These are phyloP conservation scores for Conringia planisiliqua DNA, from an alignment of 345 rosid genomes.

Conservation along the genomic window DNA sequence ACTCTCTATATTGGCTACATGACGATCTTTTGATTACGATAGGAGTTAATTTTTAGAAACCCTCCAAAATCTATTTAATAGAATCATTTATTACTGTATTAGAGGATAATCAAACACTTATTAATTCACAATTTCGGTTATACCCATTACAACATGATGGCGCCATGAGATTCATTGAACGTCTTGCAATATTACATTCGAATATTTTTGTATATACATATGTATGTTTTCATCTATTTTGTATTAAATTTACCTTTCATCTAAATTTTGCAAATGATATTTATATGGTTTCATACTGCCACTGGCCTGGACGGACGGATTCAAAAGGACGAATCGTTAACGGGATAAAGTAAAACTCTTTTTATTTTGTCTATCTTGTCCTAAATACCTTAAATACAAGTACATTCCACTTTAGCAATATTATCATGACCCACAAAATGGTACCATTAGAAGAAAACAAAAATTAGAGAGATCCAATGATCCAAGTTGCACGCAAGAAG, in stretches of 20 bases:
- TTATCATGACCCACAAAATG: background rate
- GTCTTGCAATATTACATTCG: background rate
- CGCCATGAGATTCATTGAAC: background rate
- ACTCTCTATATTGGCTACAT: conserved; percentile 26
- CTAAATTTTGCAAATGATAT: background rate
- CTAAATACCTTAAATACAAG: background rate
- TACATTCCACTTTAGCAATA: conserved; percentile 1
- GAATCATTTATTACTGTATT: background rate
- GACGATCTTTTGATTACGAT: conserved; percentile 22
- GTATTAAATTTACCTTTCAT: background rate
- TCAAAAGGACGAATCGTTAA: background rate
- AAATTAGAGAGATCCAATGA: background rate
- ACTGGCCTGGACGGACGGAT: background rate
- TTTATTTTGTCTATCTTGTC: background rate
- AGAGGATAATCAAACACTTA: background rate
- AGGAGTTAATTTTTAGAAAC: conserved; percentile 25
- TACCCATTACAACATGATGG: background rate
- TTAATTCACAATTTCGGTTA: background rate
- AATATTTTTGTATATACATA: background rate
- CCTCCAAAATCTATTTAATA: conserved; percentile 21
- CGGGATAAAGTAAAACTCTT: background rate
- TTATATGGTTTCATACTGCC: background rate
- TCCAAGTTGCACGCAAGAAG: background rate
- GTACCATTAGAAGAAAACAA: background rate
- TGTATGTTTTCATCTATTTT: too few relatives aligned